Percentiles rank a stretch among this genome's conserved stretches.
Evolutionary conservation across 306 rosid genomes (phyloP).

Genomic region (Rosa persica): DNA sequence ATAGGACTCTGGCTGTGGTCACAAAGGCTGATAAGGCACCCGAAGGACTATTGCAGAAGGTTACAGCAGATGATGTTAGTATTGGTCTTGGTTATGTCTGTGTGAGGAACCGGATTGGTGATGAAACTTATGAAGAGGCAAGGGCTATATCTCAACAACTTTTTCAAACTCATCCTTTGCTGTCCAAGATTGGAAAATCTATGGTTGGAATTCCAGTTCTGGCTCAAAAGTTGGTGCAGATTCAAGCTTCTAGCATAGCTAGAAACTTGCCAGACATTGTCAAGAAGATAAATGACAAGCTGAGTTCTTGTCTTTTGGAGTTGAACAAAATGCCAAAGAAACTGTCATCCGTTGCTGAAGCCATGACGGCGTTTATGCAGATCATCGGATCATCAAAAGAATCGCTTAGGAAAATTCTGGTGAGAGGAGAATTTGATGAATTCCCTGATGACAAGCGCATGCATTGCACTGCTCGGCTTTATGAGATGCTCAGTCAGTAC

Average conservation of each 20-base stretch:
- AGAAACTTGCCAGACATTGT: background rate
- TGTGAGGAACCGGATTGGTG: slow-evolving; percentile 2
- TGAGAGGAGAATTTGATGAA: background rate
- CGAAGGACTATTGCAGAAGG: background rate
- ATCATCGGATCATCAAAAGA: background rate
- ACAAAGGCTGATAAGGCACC: background rate
- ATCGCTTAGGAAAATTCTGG: background rate
- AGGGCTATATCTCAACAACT: background rate
- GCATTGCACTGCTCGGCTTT: slow-evolving; percentile 1
- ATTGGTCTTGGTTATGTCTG: background rate
- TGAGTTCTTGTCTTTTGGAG: background rate
- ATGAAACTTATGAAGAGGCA: slow-evolving; percentile 9
- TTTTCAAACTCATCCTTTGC: background rate
- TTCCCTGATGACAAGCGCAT: background rate
- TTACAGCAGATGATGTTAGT: background rate
- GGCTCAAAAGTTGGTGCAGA: background rate
- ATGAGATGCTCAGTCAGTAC: background rate
- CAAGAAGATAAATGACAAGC: slow-evolving; percentile 2
- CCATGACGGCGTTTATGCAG: background rate
- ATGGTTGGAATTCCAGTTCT: background rate
- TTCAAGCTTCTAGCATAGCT: background rate
- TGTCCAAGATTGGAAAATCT: background rate
- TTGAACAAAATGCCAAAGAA: background rate
- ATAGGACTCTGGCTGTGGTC: background rate
- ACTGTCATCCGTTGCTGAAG: background rate